Percentiles rank a stretch among this genome's conserved stretches.
These are phyloP conservation scores for Hippophae gyantsensis DNA, from an alignment of 306 rosid genomes.

Conservation along the genomic window DNA sequence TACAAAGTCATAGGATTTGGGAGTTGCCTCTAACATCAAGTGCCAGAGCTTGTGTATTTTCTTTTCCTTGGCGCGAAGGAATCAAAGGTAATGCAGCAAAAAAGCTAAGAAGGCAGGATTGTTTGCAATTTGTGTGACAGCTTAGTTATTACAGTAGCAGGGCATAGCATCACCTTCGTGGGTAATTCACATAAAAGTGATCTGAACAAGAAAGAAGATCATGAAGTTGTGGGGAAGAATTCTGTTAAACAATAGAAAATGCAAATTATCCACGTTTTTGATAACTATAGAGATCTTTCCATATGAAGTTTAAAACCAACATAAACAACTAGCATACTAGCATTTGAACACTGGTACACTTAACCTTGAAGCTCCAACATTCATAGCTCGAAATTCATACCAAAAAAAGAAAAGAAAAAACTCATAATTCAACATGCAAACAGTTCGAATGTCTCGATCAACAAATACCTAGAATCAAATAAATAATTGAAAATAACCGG, in stretches of 20 bases:
- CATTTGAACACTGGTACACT: not conserved
- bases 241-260: not conserved
- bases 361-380: not conserved
- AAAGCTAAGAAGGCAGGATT: no score
- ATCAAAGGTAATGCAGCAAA: no score
- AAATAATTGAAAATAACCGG: constrained; percentile 5
- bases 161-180: no score
- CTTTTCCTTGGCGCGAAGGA: no score
- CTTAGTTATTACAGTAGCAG: no score
- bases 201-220: not conserved
- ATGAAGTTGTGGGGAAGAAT: not conserved
- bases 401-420: no score
- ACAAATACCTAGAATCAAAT: constrained; percentile 3
- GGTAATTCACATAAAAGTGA: no score
- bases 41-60: no score
- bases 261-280: not conserved
- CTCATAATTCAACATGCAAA: not conserved
- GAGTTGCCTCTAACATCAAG: no score
- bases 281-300: not conserved
- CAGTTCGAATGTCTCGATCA: not conserved
- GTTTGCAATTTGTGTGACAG: no score
- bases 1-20: not conserved
- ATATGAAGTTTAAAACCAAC: not conserved
- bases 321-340: not conserved
- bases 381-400: no score